phyloP scores from a whole-genome alignment of 176 grass and related monocot genomes.

The Aegilops sharonensis region DNA sequence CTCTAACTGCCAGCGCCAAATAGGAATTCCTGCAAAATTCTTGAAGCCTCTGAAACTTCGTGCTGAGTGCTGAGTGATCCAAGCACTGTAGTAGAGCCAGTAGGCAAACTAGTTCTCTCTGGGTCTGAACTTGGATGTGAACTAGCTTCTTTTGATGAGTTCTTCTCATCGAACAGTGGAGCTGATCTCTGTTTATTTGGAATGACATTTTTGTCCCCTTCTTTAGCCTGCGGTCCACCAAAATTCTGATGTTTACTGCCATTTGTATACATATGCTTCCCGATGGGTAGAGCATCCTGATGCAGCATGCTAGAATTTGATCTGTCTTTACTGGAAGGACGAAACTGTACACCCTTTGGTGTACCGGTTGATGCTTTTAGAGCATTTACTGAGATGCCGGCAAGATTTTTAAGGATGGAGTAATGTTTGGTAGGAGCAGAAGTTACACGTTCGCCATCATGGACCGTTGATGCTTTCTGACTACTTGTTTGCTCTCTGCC shows the following conservation, averaged over 20 bases:
- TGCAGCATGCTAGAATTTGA: slow-evolving; percentile 15
- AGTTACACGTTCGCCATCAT: slow-evolving; percentile 15
- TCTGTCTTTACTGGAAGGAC: slow-evolving; percentile 41
- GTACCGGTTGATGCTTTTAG: slow-evolving; percentile 36
- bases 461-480: slow-evolving; percentile 44
- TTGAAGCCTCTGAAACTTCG: slow-evolving; percentile 72
- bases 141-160: slow-evolving; percentile 16
- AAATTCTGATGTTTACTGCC: slow-evolving; percentile 12
- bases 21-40: slow-evolving; percentile 88
- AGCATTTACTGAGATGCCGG: slow-evolving; percentile 25
- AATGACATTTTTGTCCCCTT: slow-evolving; percentile 19
- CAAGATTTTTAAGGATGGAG: slow-evolving; percentile 41
- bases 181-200: slow-evolving; percentile 9
- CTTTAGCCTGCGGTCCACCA: slow-evolving; percentile 7
- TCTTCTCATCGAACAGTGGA: slow-evolving; percentile 27
- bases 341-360: slow-evolving; percentile 84
- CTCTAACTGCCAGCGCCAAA: slow-evolving; percentile 59
- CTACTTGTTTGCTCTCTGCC: slow-evolving; percentile 33
- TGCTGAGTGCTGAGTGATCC: slow-evolving; percentile 28
- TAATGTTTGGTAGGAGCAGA: slow-evolving; percentile 32
- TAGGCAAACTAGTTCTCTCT: slow-evolving; percentile 29
- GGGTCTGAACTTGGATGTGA: slow-evolving; percentile 10
- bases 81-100: slow-evolving; percentile 22
- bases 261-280: slow-evolving; percentile 33
- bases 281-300: slow-evolving; percentile 8